Base-by-base conservation (phyloP, 441 rosid species). In the Bruguiera hainesii region DNA sequence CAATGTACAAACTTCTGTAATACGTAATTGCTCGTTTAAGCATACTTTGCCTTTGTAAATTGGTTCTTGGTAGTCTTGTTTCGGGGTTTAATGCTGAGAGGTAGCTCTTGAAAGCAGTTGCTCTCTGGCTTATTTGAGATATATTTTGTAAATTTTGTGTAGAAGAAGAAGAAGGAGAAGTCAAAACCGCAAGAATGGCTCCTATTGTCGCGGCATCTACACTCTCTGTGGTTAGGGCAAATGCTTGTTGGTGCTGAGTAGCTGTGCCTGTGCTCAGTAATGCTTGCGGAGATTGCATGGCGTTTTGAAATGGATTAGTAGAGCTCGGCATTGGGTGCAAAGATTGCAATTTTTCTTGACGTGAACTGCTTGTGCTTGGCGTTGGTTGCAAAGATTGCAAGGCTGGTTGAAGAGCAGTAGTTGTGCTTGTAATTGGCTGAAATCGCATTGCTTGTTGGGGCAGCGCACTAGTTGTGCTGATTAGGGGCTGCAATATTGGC, bases 101-200 rank as follows among this genome's bases (percentile, higher is more conserved):
- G 26, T 76, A 87, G 13, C 67, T 71, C 73, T 76, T 81, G 77
- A 87, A 87, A 20, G 86, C 83, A 8, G 79, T 77, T 4, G 48
- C 53, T 46, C 66, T 68, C 0, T 73, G 83, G 46, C 58, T 75
- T 25, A 31, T 52, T 19, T 8, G 66, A 37, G 63, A 51, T 60
- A 7, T 15, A 33, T 31, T 33, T 8, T 73, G 76, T 7, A 67
- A 46, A 9, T 60, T 61, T 63, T 68, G 29, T 37, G 76, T 42
- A 64, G 84, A 6, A 73, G 83, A 6, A 83, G 76, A 7, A 2
- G 85, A 68, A 83, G 78, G 15, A 3, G 87, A 70, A 57, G 93
- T 61, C 55, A 93, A 57, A 70, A 87, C 87, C 1, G 95, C 87
- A 6, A 90, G 82, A 74, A 89, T 79, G 60, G 97, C 95, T 70